Evolutionary conservation across 805 yeast species (phyloP).

Genomic region (Starmerella apis): DNA sequence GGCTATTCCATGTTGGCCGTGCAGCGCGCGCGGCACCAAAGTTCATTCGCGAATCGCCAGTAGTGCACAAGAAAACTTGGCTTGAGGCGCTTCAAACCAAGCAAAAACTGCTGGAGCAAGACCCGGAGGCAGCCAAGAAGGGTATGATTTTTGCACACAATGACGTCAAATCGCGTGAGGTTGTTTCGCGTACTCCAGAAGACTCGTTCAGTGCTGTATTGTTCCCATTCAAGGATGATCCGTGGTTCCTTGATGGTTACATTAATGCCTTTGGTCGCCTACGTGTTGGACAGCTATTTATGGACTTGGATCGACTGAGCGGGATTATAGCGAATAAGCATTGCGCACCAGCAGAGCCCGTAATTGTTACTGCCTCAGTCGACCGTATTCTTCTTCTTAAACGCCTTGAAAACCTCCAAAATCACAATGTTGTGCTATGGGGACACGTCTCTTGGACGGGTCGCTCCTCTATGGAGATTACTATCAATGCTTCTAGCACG

Average conservation of each 20-base stretch:
- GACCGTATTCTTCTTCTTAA: constrained; percentile 82
- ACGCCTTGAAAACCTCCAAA: constrained; percentile 65
- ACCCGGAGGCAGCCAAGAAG: constrained; percentile 31
- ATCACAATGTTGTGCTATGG: constrained; percentile 67
- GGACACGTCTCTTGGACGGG: constrained; percentile 97
- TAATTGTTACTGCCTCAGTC: constrained; percentile 89
- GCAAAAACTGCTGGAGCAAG: constrained; percentile 56
- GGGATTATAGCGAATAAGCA: constrained; percentile 90
- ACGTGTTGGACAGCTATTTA: constrained; percentile 86
- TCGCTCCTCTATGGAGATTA: constrained; percentile 87
- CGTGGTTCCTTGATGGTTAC: constrained; percentile 73
- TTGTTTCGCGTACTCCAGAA: constrained; percentile 60
- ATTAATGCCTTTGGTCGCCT: constrained; percentile 85
- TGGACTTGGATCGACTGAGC: constrained; percentile 87
- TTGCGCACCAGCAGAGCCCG: constrained; percentile 91
- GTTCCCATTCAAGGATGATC: constrained; percentile 76
- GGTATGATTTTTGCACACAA: constrained; percentile 42
- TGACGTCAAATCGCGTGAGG: constrained; percentile 58
- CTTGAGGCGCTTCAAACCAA: constrained; percentile 70
- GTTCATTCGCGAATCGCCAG: constrained; percentile 31
- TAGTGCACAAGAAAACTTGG: constrained; percentile 59
- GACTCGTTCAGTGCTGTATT: constrained; percentile 48
- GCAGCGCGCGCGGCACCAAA: constrained; percentile 1
- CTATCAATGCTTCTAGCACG: constrained; percentile 76
- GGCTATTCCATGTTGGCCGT: constrained; percentile 7